Evolutionary conservation across 805 yeast species (phyloP).

Genomic region (Cyberlindnera mycetangii): DNA sequence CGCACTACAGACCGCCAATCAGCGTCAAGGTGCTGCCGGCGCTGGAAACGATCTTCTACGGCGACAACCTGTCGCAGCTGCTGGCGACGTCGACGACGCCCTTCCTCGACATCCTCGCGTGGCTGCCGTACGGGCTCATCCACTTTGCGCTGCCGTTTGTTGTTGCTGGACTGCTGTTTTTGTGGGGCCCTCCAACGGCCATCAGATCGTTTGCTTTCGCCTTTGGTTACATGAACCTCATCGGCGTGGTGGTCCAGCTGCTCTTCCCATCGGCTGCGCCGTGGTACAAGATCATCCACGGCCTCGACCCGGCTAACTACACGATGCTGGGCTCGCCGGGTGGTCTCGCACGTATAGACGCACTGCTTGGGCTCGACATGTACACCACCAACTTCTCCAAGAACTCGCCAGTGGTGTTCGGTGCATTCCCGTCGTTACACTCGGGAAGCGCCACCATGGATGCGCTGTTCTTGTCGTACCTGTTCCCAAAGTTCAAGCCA

Average conservation of each 20-base stretch:
- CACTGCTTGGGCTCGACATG: conserved; percentile 71
- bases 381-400: conserved; percentile 75
- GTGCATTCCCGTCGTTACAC: conserved; percentile 86
- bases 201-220: conserved; percentile 85
- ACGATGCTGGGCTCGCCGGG: conserved; percentile 94
- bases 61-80: conserved; percentile 83
- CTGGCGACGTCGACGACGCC: conserved; percentile 69
- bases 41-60: conserved; percentile 86
- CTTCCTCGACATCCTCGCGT: conserved; percentile 77
- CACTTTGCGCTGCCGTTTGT: conserved; percentile 92
- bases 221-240: conserved; percentile 89
- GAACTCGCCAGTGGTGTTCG: conserved; percentile 90
- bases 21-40: conserved; percentile 87
- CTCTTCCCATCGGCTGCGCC: conserved; percentile 95
- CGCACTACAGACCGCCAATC: conserved; percentile 79
- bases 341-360: conserved; percentile 86
- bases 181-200: conserved; percentile 90
- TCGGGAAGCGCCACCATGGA: conserved; percentile 95
- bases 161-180: conserved; percentile 69
- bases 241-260: conserved; percentile 82
- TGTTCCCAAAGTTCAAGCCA: conserved; percentile 70
- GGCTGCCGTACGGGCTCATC: conserved; percentile 91
- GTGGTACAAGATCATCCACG: conserved; percentile 87
- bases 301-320: conserved; percentile 86
- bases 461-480: conserved; percentile 77